These are phyloP conservation scores for Citrullus amarus DNA, from an alignment of 306 rosid genomes.

Conservation along the genomic window DNA sequence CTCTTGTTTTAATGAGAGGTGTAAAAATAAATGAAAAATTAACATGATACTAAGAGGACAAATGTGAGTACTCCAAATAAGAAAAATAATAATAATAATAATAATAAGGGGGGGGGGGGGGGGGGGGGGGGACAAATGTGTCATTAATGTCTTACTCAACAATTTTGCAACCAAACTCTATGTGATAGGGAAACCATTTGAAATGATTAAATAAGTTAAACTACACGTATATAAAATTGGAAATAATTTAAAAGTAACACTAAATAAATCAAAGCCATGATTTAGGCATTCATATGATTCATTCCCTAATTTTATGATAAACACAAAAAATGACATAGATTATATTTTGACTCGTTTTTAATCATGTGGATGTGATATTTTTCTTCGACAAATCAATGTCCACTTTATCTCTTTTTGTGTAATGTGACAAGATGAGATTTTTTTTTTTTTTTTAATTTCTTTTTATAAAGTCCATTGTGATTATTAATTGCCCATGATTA, in stretches of 20 bases:
- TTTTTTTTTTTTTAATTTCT: neutral
- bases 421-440: neutral
- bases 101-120: too few species aligned
- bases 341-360: neutral
- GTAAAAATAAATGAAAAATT: too few species aligned
- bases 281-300: neutral
- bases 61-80: neutral
- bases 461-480: neutral
- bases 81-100: too few species aligned
- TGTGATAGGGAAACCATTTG: neutral
- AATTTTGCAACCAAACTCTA: neutral
- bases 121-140: neutral
- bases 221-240: too few species aligned
- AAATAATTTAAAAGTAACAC: neutral
- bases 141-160: neutral
- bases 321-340: neutral
- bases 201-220: too few species aligned
- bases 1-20: too few species aligned
- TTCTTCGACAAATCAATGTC: neutral
- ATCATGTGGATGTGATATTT: neutral
- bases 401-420: neutral
- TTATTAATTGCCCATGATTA: neutral
- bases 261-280: neutral
- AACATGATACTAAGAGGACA: neutral
- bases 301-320: neutral